phyloP scores from a whole-genome alignment of 2,329 filamentous ascomycete species.

The Pseudogymnoascus sp. region DNA sequence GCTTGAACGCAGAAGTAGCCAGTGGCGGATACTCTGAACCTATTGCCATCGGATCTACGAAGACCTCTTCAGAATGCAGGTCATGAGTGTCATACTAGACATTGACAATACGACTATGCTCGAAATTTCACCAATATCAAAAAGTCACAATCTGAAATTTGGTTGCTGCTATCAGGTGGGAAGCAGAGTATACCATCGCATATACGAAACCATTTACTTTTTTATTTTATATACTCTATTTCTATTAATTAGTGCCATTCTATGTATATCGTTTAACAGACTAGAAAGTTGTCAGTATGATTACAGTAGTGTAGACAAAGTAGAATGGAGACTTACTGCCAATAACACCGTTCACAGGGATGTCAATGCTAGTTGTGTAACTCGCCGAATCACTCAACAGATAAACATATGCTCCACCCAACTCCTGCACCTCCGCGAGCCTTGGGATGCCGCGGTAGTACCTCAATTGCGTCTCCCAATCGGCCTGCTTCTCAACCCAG shows the following conservation, averaged over 20 bases:
- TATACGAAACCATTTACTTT: background rate
- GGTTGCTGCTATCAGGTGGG: background rate
- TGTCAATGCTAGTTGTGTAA: slow-evolving; percentile 31
- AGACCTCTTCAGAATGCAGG: background rate
- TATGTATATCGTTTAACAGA: background rate
- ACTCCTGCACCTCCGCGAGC: slow-evolving; percentile 40
- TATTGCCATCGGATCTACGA: background rate
- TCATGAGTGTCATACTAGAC: background rate
- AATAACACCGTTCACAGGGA: slow-evolving; percentile 28
- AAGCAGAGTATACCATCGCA: background rate
- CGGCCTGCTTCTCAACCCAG: slow-evolving; percentile 38
- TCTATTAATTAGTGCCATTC: background rate
- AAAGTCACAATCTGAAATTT: background rate
- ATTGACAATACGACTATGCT: background rate
- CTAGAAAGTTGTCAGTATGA: background rate
- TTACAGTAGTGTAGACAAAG: background rate
- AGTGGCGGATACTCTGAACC: background rate
- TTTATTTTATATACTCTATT: background rate
- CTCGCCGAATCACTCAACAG: slow-evolving; percentile 26
- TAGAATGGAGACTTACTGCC: background rate
- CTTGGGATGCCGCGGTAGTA: slow-evolving; percentile 46
- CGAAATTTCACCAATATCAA: background rate
- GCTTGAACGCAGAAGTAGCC: no score
- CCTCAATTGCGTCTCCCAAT: slow-evolving; percentile 44
- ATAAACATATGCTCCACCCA: slow-evolving; percentile 26